phyloP scores from a whole-genome alignment of 257 asterid genomes.

The Ocimum tenuiflorum region DNA sequence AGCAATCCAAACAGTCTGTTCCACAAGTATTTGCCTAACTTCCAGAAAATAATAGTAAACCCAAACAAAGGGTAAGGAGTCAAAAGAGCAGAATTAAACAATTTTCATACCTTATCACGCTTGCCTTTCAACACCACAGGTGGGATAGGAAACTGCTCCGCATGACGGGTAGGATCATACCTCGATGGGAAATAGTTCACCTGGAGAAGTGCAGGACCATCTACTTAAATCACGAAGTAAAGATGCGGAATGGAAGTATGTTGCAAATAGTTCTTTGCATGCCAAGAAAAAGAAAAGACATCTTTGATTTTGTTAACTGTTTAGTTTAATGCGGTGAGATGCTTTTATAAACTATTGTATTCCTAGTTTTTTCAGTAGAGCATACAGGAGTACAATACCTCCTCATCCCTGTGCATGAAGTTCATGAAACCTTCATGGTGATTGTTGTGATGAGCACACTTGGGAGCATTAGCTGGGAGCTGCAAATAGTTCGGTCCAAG shows the following conservation, averaged over 20 bases:
- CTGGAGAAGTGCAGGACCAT: conserved; percentile 23
- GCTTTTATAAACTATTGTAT: not conserved
- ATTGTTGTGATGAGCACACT: conserved; percentile 51
- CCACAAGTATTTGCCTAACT: not conserved
- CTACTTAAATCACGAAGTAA: conserved; percentile 3
- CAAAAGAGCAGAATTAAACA: not conserved
- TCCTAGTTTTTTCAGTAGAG: not conserved
- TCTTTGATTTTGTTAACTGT: not conserved
- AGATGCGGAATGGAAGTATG: not conserved
- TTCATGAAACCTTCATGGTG: conserved; percentile 64
- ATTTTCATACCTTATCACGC: conserved; percentile 39
- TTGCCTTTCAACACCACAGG: conserved; percentile 38
- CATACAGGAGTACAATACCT: conserved; percentile 27
- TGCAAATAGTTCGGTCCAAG: conserved; percentile 64
- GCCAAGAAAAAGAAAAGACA: not conserved
- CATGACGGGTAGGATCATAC: conserved; percentile 46
- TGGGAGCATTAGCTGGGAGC: conserved; percentile 63
- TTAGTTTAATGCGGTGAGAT: not conserved
- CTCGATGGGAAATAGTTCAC: conserved; percentile 62
- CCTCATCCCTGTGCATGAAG: conserved; percentile 60
- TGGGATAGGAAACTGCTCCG: conserved; percentile 55
- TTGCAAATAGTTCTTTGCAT: not conserved
- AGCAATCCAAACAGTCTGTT: not conserved
- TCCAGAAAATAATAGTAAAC: not conserved
- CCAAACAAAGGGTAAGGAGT: not conserved